Percentiles rank a stretch among this genome's conserved stretches.
Evolutionary conservation across 176 grass and related monocot genomes (phyloP).

Genomic region (Bolboschoenus planiculmis): DNA sequence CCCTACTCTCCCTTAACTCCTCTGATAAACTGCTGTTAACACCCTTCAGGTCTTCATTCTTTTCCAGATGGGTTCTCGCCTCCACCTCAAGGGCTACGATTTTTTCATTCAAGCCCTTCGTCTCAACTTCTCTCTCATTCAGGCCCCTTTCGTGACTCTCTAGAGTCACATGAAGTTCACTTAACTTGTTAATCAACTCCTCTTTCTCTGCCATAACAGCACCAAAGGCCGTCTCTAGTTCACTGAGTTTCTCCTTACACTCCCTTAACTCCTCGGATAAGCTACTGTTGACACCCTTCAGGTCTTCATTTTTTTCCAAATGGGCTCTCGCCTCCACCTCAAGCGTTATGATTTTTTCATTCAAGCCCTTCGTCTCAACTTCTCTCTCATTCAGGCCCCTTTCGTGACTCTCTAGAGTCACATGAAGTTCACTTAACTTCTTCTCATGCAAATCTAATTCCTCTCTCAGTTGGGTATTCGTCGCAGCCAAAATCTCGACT

Average conservation of each 20-base stretch:
- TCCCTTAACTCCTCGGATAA: conserved; percentile 44
- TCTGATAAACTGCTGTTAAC: conserved; percentile 47
- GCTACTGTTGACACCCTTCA: conserved; percentile 41
- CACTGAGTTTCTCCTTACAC: conserved; percentile 61
- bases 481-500: conserved; percentile 45
- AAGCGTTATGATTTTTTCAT: conserved; percentile 62
- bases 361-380: conserved; percentile 56
- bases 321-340: conserved; percentile 65
- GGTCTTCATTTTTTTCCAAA: conserved; percentile 68
- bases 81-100: conserved; percentile 67
- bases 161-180: conserved; percentile 34
- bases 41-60: conserved; percentile 53
- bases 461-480: conserved; percentile 45
- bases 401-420: conserved; percentile 40
- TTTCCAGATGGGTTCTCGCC: conserved; percentile 59
- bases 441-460: conserved; percentile 44
- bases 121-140: conserved; percentile 61
- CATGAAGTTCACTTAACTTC: conserved; percentile 25
- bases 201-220: conserved; percentile 55
- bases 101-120: conserved; percentile 62
- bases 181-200: too few species aligned
- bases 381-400: conserved; percentile 69
- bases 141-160: conserved; percentile 53
- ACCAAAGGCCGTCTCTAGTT: conserved; percentile 48
- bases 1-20: conserved; percentile 45